Evolutionary conservation across 1,284 basidiomycete species (phyloP).

Genomic region (Fomitopsis pinicola): DNA sequence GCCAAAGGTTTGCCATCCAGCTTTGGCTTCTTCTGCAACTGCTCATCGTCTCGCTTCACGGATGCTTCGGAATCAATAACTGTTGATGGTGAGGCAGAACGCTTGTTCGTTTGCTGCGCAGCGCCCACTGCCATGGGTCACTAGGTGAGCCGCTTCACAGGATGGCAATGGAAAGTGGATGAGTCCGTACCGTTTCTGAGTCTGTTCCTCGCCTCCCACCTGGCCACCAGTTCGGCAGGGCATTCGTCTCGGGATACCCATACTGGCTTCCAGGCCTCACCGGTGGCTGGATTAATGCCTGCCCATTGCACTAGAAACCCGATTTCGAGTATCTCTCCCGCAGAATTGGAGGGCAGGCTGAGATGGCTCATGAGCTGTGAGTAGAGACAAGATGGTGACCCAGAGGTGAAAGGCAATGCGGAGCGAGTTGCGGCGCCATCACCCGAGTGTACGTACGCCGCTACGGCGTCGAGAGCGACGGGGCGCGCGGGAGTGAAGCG

Average conservation of each 20-base stretch:
- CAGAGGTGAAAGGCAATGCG: not conserved
- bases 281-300: constrained; percentile 8
- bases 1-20: not conserved
- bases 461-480: not conserved
- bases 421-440: not conserved
- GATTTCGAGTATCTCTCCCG: constrained; percentile 6
- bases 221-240: not conserved
- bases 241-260: constrained; percentile 4
- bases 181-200: not conserved
- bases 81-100: not conserved
- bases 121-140: not conserved
- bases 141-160: not conserved
- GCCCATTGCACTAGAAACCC: constrained; percentile 8
- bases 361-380: not conserved
- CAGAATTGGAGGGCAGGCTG: not conserved
- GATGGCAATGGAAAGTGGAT: too few species aligned
- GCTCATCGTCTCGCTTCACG: not conserved
- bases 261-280: constrained; percentile 7
- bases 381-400: not conserved
- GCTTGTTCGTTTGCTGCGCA: not conserved
- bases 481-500: not conserved
- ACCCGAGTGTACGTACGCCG: not conserved
- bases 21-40: not conserved
- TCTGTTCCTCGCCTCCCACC: not conserved
- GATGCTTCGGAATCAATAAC: not conserved